Base-by-base conservation (phyloP, 805 yeast genomes). In the Monosporozyma servazzii region DNA sequence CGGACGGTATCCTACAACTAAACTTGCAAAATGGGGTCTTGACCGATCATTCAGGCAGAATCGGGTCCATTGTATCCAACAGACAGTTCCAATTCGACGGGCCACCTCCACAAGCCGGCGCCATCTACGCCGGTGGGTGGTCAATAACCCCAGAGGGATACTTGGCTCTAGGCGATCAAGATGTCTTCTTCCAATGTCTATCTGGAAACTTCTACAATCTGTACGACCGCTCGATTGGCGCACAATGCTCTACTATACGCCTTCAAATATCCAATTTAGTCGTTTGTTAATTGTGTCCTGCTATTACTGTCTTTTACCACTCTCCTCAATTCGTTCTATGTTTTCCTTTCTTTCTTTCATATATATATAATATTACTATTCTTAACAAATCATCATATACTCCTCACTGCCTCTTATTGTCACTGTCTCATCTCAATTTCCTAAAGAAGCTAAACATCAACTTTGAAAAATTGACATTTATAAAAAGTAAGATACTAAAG, bases 11-110 rank as follows among this genome's bases (percentile, higher is more conserved):
- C 41, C 72, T 82, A 56, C 65, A 78, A 17, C 68, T 81, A 73
- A 69, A 71, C 20, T 74, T 82, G 59, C 65, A 71, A 40, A 67
- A 59, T 21, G 67, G 79, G 51, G 59, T 77, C 42, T 71, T 82
- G 59, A 73, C 66, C 13, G 86, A 81, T 59, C 59, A 74, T 18
- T 56, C 68, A 52, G 82, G 81, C 44, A 78, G 86, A 74, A 68
- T 81, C 57, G 86, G 86, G 55, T 76, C 85, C 45, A 80, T 81
- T 68, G 86, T 81, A 56, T 78, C 85, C 47, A 81, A 80, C 78
- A 74, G 81, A 71, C 87, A 81, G 71, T 79, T 81, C 75, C 86
- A 81, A 71, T 81, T 80, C 61, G 85, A 81, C 63, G 85, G 85
- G 58, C 84, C 84, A 50, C 82, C 84, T 67, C 85, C 86, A 55